Conservation (phyloP, 2,329 filamentous ascomycete species). For the Lecanosticta acicola region DNA sequence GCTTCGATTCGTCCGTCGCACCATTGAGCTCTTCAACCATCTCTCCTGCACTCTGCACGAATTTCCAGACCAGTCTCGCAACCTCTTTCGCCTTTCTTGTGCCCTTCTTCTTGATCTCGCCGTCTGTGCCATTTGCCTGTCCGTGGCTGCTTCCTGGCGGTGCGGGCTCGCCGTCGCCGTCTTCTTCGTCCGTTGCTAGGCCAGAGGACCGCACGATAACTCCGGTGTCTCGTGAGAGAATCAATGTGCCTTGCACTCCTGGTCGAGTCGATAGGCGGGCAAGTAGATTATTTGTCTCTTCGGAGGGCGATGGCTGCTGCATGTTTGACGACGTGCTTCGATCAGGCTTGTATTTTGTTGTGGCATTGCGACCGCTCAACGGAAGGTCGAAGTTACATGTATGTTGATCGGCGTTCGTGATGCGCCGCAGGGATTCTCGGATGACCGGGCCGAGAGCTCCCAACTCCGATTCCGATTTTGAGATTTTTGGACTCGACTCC, state of each 20-base stretch:
- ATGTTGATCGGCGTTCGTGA: slow-evolving; percentile 1
- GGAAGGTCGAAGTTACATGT: too few species aligned
- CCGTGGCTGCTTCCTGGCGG: slow-evolving; percentile 17
- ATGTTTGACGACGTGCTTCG: too few species aligned
- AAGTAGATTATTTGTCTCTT: slow-evolving; percentile 60
- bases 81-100: slow-evolving; percentile 59
- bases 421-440: not conserved
- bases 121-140: slow-evolving; percentile 15
- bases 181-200: slow-evolving; percentile 56
- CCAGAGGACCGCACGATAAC: slow-evolving; percentile 71
- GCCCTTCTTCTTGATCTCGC: slow-evolving; percentile 37
- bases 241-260: slow-evolving; percentile 71
- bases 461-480: not conserved
- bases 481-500: not conserved
- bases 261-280: slow-evolving; percentile 69
- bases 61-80: slow-evolving; percentile 69
- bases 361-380: too few species aligned
- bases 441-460: not conserved
- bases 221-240: slow-evolving; percentile 66
- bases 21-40: slow-evolving; percentile 68
- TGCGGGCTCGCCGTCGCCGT: slow-evolving; percentile 40
- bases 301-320: slow-evolving; percentile 34
- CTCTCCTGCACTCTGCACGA: slow-evolving; percentile 62
- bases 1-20: slow-evolving; percentile 72
- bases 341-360: too few species aligned